Conservation (phyloP, 139 green algal species). For the Closterium sp. region DNA sequence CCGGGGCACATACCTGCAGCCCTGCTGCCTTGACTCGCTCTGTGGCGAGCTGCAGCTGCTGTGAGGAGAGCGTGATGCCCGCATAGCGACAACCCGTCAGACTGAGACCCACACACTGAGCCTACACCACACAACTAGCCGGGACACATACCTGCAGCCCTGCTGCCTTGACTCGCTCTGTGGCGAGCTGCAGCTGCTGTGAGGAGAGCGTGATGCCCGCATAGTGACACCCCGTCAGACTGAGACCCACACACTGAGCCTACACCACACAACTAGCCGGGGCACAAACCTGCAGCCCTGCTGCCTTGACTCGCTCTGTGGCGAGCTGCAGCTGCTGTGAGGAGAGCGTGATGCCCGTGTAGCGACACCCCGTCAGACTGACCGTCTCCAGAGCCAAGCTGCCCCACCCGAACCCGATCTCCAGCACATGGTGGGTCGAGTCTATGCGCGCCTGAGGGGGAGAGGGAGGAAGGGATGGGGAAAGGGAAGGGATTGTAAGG, state of each 20-base stretch:
- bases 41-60: conserved; percentile 82
- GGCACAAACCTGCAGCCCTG: conserved; percentile 63
- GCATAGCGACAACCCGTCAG: conserved; percentile 35
- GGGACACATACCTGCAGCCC: conserved; percentile 62
- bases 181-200: conserved; percentile 87
- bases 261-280: too few relatives aligned
- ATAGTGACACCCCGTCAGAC: conserved; percentile 24
- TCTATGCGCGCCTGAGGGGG: conserved; percentile 26
- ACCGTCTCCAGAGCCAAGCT: conserved; percentile 82
- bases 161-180: conserved; percentile 69
- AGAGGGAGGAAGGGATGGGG: too few relatives aligned
- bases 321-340: conserved; percentile 92
- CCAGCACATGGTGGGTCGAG: conserved; percentile 77
- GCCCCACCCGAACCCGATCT: conserved; percentile 98
- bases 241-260: too few relatives aligned
- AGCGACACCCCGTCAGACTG: conserved; percentile 30
- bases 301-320: conserved; percentile 67
- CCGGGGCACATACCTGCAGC: conserved; percentile 49
- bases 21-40: conserved; percentile 75
- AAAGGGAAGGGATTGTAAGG: conserved; percentile 45
- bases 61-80: too few relatives aligned
- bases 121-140: too few relatives aligned
- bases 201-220: conserved; percentile 82
- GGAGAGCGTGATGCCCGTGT: conserved; percentile 76
- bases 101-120: too few relatives aligned